These are phyloP conservation scores for Paracorniculantispora psalliotae DNA, from an alignment of 2,329 filamentous ascomycete species.

Conservation along the genomic window DNA sequence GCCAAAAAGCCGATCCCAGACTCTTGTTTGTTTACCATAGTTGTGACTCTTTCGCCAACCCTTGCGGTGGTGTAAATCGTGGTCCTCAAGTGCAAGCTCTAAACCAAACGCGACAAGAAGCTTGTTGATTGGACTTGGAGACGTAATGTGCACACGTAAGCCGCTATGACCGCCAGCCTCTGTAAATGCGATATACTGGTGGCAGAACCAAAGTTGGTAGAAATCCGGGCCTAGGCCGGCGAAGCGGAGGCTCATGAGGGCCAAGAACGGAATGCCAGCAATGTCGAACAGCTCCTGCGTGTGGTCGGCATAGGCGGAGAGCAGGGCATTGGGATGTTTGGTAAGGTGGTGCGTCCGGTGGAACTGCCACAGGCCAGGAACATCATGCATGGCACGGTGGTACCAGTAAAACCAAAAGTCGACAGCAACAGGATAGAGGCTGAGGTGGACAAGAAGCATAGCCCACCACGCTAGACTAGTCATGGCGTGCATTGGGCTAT, in stretches of 20 bases:
- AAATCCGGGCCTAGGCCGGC: constrained; percentile 39
- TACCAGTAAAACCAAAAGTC: constrained; percentile 40
- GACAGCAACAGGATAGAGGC: constrained; percentile 32
- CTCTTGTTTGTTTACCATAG: constrained; percentile 9
- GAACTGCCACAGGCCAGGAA: constrained; percentile 30
- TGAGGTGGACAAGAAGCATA: too few relatives aligned
- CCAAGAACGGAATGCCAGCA: constrained; percentile 33
- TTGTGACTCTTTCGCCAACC: constrained; percentile 24
- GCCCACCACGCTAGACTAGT: too few relatives aligned
- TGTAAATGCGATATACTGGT: constrained; percentile 37
- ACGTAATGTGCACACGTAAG: constrained; percentile 30
- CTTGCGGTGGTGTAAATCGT: constrained; percentile 35
- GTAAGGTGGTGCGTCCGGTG: constrained; percentile 42
- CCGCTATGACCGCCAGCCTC: constrained; percentile 36
- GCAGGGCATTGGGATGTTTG: constrained; percentile 36
- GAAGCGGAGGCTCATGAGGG: constrained; percentile 30
- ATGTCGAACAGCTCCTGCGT: constrained; percentile 40
- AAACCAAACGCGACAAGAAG: constrained; percentile 26
- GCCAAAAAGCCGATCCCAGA: constrained; percentile 5
- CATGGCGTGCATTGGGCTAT: too few relatives aligned
- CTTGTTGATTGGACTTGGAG: constrained; percentile 30
- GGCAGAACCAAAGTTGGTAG: constrained; percentile 42
- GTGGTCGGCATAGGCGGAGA: constrained; percentile 36
- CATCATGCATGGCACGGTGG: constrained; percentile 37
- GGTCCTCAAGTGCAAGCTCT: constrained; percentile 38